Evolutionary conservation across 2,329 filamentous ascomycete species (phyloP), one percentile per base, ranked within the genome.

Genomic region (Ciborinia camelliae): DNA sequence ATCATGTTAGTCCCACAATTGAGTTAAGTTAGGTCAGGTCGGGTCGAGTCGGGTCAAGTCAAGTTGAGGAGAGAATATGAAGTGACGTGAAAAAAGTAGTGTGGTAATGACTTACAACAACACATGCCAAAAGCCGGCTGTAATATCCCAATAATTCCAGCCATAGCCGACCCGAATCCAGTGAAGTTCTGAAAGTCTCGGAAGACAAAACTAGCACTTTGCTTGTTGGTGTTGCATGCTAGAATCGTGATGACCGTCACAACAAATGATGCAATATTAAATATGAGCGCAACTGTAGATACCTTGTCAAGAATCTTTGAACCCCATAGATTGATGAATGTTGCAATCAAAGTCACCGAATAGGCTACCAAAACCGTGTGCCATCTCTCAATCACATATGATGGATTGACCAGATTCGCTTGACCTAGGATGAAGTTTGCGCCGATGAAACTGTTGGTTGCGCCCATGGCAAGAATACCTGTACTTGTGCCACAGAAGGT

Each of bases 61-160:
- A 15, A 58, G 43, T 35, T 4, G 8, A 18, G n/a, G 9, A 47
- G 35, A 12, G 15, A 12, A 12, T 26, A 48, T 12, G n/a, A 7
- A 9, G 37, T 37, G 45, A 32, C 23, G 14, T 35, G 15, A n/a
- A 10, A 48, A 32, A 55, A n/a, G 5, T 6, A 57, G 26, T 18
- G 8, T 18, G 20, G n/a, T 20, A 35, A 14, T 28, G 12, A 67
- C 70, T 72, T 69, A 68, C 71, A 79, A 65, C 79, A 81, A 71
- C 81, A 83, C 81, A 84, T 83, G 37, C 81, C 82, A 64, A 84
- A 84, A 0, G 79, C 80, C 51, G 80, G 78, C 68, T 85, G 82
- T 7, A 85, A 70, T 15, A 85, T 78, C 2, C 83, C 83, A 26
- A 86, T 74, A 37, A 84, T 79, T 0, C 81, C 80, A 5, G 80